Base-by-base conservation (phyloP, 345 rosid genomes). In the Eucalyptus curtisii region DNA sequence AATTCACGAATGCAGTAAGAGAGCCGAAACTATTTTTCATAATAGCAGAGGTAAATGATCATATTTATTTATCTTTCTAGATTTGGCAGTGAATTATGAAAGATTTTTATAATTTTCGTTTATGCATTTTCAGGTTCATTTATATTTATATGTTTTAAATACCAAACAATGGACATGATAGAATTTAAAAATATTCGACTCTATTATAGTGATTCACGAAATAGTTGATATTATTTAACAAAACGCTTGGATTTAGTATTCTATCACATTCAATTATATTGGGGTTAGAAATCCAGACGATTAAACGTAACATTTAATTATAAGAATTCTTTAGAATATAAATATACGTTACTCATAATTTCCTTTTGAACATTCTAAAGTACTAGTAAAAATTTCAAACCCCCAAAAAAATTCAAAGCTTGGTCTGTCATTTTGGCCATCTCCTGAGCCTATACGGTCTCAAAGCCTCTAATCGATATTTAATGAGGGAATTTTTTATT, bases 231-330 rank as follows among this genome's bases (percentile, higher is more conserved):
- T 52, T 19, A 52, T 19, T 0, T 52, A 19, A 52, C 4, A 52
- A 52, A 52, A 7, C 12, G 0, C 10, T 0, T 1, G 24, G 2
- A 52, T 19, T 52, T 52, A 52, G 10, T 19, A 52, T 52, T 52
- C 0, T 52, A 52, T 52, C 24, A 52, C 0, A 19, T 52, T 52
- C 0, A 1, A 52, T 19, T 52, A 52, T 52, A 52, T 52, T 1
- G 0, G 19, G 0, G 0, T 52, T 52, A 19, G 4, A 52, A 52
- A 19, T 19, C 2, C 0, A 19, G 0, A 52, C 0, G 2, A 52
- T 0, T 10, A 52, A 52, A 52, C 0, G 10, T 1, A 19, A 52
- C 1, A 0, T 8, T 31, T n/a, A 66, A 31, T n/a, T 8, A n/a
- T 1, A 4, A 66, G 0, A 66, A 14, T n/a, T 31, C 0, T 31